Evolutionary conservation across 345 rosid genomes (phyloP), one percentile per base, ranked within the genome.

Genomic region (Lagerstroemia speciosa): DNA sequence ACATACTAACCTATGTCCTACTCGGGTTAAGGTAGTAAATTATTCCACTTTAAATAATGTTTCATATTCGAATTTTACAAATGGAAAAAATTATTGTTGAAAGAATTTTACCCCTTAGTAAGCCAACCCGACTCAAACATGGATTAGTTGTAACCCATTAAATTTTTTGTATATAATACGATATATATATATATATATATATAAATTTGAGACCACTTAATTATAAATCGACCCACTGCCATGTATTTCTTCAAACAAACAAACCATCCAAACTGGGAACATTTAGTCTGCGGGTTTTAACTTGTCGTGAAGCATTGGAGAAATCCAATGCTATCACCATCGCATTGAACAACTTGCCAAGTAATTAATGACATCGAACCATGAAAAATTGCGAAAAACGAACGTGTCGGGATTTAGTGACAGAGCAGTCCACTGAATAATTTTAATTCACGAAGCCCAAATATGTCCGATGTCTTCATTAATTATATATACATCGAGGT

Each of bases 201-300:
- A n/a, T n/a, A n/a, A n/a, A n/a, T n/a, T n/a, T n/a, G n/a, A n/a
- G n/a, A n/a, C n/a, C n/a, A n/a, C n/a, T n/a, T n/a, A n/a, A n/a
- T n/a, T n/a, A 36, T 36, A 36, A 36, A 36, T 36, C 3, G 38
- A 36, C 38, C 38, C 8, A 3, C 5, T 36, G 38, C 38, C 8
- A 36, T 36, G 38, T 36, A 10, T 10, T 5, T 41, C 46, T 33
- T 60, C 72, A 27, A 52, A 69, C 66, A 60, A 62, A 60, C 72
- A 58, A 69, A 60, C 72, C 48, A 36, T 36, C 29, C 17, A 46
- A 37, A 37, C 14, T 36, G 43, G 52, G 24, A 32, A 60, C 72
- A 60, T 43, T 31, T 20, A 62, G 38, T 40, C 67, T 70, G 55
- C 67, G 31, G 72, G 72, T 58, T 60, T 32, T 62, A 30, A 65